A percentile compares a stretch with the other conserved stretches of the same genome.
Conservation (phyloP, 2,329 filamentous ascomycete species). For the Helotiales sp. region DNA sequence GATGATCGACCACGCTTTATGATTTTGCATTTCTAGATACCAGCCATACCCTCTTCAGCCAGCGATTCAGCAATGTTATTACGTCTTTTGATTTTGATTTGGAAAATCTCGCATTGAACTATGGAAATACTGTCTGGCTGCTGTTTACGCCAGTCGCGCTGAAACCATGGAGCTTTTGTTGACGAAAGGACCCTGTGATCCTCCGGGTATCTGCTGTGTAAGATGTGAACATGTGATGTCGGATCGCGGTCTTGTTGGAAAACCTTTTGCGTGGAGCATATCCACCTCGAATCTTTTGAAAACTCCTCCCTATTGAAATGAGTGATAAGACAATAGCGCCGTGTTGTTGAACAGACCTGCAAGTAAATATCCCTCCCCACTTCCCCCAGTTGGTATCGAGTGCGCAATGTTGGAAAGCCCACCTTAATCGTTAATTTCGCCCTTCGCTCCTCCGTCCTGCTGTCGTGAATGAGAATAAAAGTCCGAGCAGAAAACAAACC, state of each 20-base stretch:
- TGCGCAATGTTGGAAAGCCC: background rate
- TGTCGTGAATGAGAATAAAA: background rate
- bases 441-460: background rate
- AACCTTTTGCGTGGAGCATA: background rate
- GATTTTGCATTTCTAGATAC: slow-evolving; percentile 16
- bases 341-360: background rate
- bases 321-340: background rate
- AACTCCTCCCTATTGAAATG: background rate
- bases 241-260: background rate
- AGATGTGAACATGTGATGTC: too few species aligned
- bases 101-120: background rate
- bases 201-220: background rate
- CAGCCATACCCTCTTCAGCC: slow-evolving; percentile 5
- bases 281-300: background rate
- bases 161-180: background rate
- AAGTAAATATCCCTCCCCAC: too few species aligned
- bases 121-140: background rate
- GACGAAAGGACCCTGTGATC: background rate
- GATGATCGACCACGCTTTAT: background rate
- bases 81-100: background rate
- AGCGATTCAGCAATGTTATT: slow-evolving; percentile 4
- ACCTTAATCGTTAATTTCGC: background rate
- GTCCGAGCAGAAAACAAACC: background rate
- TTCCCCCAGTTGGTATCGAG: background rate
- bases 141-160: background rate